phyloP scores from a whole-genome alignment of 345 rosid species.

The Hypericum perforatum region DNA sequence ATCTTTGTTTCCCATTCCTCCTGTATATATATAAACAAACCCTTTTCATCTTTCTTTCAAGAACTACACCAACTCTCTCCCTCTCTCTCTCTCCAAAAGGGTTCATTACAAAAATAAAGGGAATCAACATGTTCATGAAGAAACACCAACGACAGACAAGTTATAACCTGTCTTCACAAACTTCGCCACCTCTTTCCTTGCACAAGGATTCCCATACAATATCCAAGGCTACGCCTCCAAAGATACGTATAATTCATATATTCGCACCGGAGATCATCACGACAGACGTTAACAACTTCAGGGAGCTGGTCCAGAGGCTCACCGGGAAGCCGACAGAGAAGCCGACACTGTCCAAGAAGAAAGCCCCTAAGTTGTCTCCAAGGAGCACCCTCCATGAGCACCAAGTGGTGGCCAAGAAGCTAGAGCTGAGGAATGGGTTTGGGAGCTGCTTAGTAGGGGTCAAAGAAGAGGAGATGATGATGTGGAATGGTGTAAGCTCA shows the following conservation, averaged over 20 bases:
- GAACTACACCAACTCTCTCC: constrained; percentile 28
- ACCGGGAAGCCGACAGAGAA: constrained; percentile 60
- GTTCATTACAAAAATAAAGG: constrained; percentile 24
- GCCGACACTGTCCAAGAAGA: background rate
- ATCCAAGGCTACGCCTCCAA: constrained; percentile 27
- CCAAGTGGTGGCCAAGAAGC: constrained; percentile 9
- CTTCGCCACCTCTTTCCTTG: constrained; percentile 31
- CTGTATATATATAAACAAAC: constrained; percentile 10
- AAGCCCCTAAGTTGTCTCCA: too few species aligned
- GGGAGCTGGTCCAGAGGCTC: constrained; percentile 82
- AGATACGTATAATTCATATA: constrained; percentile 75
- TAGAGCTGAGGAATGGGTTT: constrained; percentile 23
- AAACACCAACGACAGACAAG: constrained; percentile 9
- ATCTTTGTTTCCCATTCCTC: constrained; percentile 4
- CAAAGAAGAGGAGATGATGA: constrained; percentile 26
- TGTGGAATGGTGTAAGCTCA: constrained; percentile 19
- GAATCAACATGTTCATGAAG: constrained; percentile 11
- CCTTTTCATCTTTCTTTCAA: constrained; percentile 12
- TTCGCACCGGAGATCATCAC: constrained; percentile 93
- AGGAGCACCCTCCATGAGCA: too few species aligned
- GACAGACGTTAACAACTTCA: constrained; percentile 76
- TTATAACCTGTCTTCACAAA: constrained; percentile 7
- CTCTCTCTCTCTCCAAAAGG: constrained; percentile 9
- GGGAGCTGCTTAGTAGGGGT: constrained; percentile 14
- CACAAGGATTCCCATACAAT: constrained; percentile 40